Evolutionary conservation across 768 basidiomycete genomes (phyloP), one percentile per base, ranked within the genome.

Genomic region (Trametopsis cervina): DNA sequence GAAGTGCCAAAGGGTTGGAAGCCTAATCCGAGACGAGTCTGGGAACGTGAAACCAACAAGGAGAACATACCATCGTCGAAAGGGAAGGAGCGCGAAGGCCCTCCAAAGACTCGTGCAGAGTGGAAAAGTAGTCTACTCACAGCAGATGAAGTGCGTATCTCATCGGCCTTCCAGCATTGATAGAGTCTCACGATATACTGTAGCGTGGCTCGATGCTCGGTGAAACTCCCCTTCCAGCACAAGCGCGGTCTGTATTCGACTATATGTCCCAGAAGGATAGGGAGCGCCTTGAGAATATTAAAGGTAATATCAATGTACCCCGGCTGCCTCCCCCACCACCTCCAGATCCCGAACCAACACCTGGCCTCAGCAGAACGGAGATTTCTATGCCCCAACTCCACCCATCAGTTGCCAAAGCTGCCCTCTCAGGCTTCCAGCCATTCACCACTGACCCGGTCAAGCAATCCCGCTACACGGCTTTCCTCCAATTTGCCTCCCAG

Each of bases 231-330:
- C 70, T 89, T 10, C 74, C 81, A 11, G 66, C 81, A 2, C 77
- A 75, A 12, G 78, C 87, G 1, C 80, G 81, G 10, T 97, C 95
- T 0, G 79, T 99, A 13, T 97, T 95, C 62, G 94, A 98, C 39
- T 98, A 83, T 62, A 80, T 98, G 62, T 95, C 96, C 0, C 79
- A 85, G 54, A 94, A 93, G 58, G 91, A 95, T 58, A 78, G 81
- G 47, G 93, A 96, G 51, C 83, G 94, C 4, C 74, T 99, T 13
- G 74, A 83, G 58, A 74, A 73, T 23, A 75, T 88, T 22, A 51
- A 64, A 39, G 55, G 53, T 6, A 57, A 62, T 5, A 47, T 56
- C 4, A 44, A 49, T 0, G 56, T 57, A n/a, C 60, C 72, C 12
- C n/a, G n/a, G n/a, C n/a, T n/a, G n/a, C 47, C 60, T 20, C 51